A percentile compares a stretch with the other conserved stretches of the same genome.
Conservation (phyloP, 2,329 filamentous ascomycete species). For the Aphanocladium album region DNA sequence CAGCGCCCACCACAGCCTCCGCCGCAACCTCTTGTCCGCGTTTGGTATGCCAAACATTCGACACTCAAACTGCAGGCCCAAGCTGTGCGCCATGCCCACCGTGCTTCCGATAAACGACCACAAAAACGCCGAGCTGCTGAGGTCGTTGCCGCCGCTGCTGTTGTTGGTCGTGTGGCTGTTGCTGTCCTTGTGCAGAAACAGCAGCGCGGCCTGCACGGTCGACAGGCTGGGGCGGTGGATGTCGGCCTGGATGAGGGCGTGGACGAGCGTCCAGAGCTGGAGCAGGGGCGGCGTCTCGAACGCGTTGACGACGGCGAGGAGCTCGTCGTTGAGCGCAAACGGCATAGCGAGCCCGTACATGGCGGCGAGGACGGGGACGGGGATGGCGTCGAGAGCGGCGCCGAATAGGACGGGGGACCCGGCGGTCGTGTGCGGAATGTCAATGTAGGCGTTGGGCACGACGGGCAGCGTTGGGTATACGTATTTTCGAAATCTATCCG, state of each 20-base stretch:
- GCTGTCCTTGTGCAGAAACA: slow-evolving; percentile 14
- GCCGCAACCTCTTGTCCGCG: slow-evolving; percentile 32
- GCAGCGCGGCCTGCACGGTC: slow-evolving; percentile 10
- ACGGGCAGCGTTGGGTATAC: slow-evolving; percentile 15
- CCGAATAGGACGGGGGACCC: neutral
- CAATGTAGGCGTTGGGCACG: slow-evolving; percentile 13
- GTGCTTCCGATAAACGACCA: slow-evolving; percentile 33
- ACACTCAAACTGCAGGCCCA: slow-evolving; percentile 33
- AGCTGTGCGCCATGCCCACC: slow-evolving; percentile 27
- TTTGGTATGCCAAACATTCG: slow-evolving; percentile 31
- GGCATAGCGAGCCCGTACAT: slow-evolving; percentile 17
- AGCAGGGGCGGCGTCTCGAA: slow-evolving; percentile 3
- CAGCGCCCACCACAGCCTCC: slow-evolving; percentile 35
- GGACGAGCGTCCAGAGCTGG: slow-evolving; percentile 13
- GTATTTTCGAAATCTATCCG: slow-evolving; percentile 13
- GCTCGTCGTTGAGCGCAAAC: slow-evolving; percentile 14
- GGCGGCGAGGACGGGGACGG: slow-evolving; percentile 12
- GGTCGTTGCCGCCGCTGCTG: slow-evolving; percentile 3
- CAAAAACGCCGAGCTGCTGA: slow-evolving; percentile 28
- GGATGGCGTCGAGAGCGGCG: slow-evolving; percentile 8
- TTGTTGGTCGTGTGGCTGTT: neutral
- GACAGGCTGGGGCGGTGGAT: slow-evolving; percentile 9
- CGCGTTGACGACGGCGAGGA: slow-evolving; percentile 4
- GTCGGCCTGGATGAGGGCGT: slow-evolving; percentile 9
- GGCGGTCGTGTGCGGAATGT: neutral